phyloP scores from a whole-genome alignment of 495 filamentous ascomycete genomes.

The Sabuloglossum arenarium region DNA sequence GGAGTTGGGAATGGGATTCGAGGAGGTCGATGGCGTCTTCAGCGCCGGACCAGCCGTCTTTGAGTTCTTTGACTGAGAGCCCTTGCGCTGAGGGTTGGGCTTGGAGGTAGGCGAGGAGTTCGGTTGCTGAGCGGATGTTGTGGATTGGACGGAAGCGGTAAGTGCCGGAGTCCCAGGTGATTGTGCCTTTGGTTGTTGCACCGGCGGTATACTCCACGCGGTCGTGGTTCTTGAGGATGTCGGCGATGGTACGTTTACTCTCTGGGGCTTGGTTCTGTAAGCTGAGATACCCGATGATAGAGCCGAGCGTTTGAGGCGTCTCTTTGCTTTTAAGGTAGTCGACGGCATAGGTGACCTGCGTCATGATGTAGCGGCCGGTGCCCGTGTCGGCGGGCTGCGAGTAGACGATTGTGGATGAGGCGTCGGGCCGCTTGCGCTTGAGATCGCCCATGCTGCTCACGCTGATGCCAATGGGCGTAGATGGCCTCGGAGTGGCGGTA shows the following conservation, averaged over 20 bases:
- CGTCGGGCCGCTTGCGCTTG: constrained; percentile 36
- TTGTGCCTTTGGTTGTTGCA: constrained; percentile 26
- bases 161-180: constrained; percentile 33
- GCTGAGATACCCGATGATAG: constrained; percentile 60
- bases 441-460: constrained; percentile 24
- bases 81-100: constrained; percentile 60
- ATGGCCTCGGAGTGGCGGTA: constrained; percentile 19
- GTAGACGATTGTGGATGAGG: constrained; percentile 36
- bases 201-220: constrained; percentile 50
- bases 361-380: constrained; percentile 58
- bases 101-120: constrained; percentile 62
- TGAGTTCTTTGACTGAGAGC: constrained; percentile 65
- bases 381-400: constrained; percentile 64
- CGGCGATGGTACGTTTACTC: constrained; percentile 23
- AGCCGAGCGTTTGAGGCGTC: constrained; percentile 42
- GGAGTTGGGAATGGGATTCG: constrained; percentile 55
- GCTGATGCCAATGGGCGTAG: constrained; percentile 20
- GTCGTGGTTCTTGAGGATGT: constrained; percentile 33
- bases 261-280: constrained; percentile 24
- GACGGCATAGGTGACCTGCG: constrained; percentile 65
- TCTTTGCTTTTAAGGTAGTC: constrained; percentile 64
- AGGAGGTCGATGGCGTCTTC: constrained; percentile 54
- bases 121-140: constrained; percentile 50
- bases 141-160: constrained; percentile 64
- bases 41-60: constrained; percentile 83